Conservation (phyloP, 495 filamentous ascomycete species). For the Lepraria neglecta region DNA sequence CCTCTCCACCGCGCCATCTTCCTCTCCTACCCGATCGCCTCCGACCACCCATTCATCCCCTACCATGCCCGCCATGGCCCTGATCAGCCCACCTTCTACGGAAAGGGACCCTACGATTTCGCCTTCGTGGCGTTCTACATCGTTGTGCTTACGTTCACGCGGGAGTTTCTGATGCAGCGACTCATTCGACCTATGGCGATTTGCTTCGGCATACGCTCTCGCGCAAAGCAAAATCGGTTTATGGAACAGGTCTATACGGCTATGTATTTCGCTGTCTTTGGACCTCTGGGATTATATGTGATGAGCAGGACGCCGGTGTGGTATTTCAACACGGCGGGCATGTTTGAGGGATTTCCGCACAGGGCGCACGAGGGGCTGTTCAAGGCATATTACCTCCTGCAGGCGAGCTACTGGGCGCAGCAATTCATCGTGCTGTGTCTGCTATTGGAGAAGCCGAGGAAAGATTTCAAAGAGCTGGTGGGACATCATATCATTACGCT, state of each 20-base stretch:
- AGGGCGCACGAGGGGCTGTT: conserved; percentile 75
- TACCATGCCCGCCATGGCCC: conserved; percentile 39
- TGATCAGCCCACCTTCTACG: conserved; percentile 64
- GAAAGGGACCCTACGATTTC: conserved; percentile 79
- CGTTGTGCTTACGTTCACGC: conserved; percentile 82
- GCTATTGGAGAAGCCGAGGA: conserved; percentile 88
- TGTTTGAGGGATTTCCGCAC: conserved; percentile 92
- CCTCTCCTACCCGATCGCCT: conserved; percentile 78
- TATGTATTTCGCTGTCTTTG: conserved; percentile 84
- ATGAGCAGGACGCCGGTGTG: conserved; percentile 90
- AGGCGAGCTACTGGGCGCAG: conserved; percentile 95
- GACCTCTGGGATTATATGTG: conserved; percentile 83
- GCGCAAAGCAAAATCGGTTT: conserved; percentile 81
- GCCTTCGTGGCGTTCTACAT: conserved; percentile 88
- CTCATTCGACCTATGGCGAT: conserved; percentile 73
- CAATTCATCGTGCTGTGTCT: conserved; percentile 86
- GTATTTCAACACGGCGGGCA: conserved; percentile 90
- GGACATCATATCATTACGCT: conserved; percentile 90
- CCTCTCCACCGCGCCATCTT: conserved; percentile 83
- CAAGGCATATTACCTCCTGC: conserved; percentile 95
- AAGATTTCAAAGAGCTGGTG: conserved; percentile 94
- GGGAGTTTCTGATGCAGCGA: conserved; percentile 95
- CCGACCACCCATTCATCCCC: conserved; percentile 38
- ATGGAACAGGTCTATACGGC: conserved; percentile 98
- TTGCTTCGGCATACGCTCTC: conserved; percentile 60